Conservation (phyloP, 2,329 filamentous ascomycete species). For the Daldinia sp. region DNA sequence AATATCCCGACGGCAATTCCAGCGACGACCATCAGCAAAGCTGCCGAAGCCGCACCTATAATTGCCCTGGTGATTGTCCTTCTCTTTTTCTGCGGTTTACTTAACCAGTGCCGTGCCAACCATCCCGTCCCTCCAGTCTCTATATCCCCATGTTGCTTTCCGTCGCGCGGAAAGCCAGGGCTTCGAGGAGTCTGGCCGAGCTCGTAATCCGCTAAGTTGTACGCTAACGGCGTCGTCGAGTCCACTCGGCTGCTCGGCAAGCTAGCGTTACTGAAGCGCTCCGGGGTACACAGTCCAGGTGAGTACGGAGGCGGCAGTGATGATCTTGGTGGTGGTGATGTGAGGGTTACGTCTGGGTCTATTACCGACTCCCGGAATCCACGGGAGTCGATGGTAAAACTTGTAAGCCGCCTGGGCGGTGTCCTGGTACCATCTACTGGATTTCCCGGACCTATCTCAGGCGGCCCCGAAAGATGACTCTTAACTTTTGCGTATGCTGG, state of each 20-base stretch:
- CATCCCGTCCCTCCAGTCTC: conserved; percentile 10
- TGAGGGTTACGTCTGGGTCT: conserved; percentile 34
- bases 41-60: conserved; percentile 25
- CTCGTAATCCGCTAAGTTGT: conserved; percentile 18
- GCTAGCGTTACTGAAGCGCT: conserved; percentile 25
- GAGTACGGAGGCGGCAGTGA: conserved; percentile 37
- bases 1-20: conserved; percentile 43
- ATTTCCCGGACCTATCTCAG: conserved; percentile 4
- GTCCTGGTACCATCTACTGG: conserved; percentile 10
- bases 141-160: conserved; percentile 10
- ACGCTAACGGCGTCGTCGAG: conserved; percentile 33
- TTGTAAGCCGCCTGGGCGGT: conserved; percentile 19
- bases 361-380: conserved; percentile 35
- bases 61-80: conserved; percentile 34
- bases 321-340: conserved; percentile 24
- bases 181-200: neutral
- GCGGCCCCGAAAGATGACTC: conserved; percentile 10
- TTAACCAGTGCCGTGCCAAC: conserved; percentile 19
- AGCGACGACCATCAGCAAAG: conserved; percentile 38
- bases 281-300: conserved; percentile 23
- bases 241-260: conserved; percentile 31
- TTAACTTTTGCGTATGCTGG: conserved; percentile 26
- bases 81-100: conserved; percentile 25
- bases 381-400: conserved; percentile 25
- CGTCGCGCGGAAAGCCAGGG: conserved; percentile 6